phyloP scores from a whole-genome alignment of 2,329 filamentous ascomycete species.

The Botryotinia narcissicola region DNA sequence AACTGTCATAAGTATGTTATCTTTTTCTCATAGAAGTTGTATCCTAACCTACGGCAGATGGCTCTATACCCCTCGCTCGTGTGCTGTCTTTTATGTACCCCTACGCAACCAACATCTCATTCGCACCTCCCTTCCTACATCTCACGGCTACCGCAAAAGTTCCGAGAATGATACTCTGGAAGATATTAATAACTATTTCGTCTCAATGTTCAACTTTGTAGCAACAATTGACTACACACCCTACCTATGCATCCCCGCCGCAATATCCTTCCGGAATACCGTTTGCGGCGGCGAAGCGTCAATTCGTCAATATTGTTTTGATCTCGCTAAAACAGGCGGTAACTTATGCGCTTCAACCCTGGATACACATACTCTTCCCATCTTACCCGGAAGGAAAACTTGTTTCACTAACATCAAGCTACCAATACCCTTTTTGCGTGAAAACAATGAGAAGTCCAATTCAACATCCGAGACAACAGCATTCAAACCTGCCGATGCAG shows the following conservation, averaged over 20 bases:
- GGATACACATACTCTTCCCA: slow-evolving; percentile 70
- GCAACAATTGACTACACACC: slow-evolving; percentile 73
- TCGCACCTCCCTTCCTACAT: slow-evolving; percentile 72
- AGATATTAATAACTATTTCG: slow-evolving; percentile 46
- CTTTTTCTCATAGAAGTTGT: too few species aligned
- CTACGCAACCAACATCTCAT: slow-evolving; percentile 74
- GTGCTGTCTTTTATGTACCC: slow-evolving; percentile 78
- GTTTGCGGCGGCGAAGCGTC: slow-evolving; percentile 69
- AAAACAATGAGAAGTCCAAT: slow-evolving; percentile 40
- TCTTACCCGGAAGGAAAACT: slow-evolving; percentile 62
- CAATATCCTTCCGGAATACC: slow-evolving; percentile 67
- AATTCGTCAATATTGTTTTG: slow-evolving; percentile 62
- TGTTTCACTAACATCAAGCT: slow-evolving; percentile 71
- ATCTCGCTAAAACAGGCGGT: slow-evolving; percentile 63
- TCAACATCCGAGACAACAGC: slow-evolving; percentile 32
- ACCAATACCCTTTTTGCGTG: slow-evolving; percentile 45
- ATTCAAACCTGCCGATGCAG: slow-evolving; percentile 43
- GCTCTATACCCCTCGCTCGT: slow-evolving; percentile 79
- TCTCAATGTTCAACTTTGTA: slow-evolving; percentile 71
- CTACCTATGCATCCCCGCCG: slow-evolving; percentile 69
- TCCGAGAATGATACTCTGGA: slow-evolving; percentile 43
- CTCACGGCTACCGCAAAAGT: slow-evolving; percentile 62
- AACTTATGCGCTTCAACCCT: slow-evolving; percentile 58
- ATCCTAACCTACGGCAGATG: slow-evolving; percentile 47
- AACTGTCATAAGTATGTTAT: slow-evolving; percentile 87